Evolutionary conservation across 805 yeast genomes (phyloP).

Genomic region (Metschnikowia cerradonensis): DNA sequence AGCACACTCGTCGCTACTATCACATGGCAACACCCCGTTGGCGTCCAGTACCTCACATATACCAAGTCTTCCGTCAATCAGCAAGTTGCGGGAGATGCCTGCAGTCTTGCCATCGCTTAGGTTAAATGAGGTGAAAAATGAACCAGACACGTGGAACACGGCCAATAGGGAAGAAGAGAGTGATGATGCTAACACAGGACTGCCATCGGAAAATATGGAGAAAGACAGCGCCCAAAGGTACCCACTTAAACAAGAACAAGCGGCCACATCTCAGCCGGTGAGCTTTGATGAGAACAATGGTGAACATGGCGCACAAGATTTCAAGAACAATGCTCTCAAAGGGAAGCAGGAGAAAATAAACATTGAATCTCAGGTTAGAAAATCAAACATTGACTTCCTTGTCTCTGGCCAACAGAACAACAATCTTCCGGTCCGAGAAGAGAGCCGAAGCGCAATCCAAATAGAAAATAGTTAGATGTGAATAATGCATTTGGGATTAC

Average conservation of each 20-base stretch:
- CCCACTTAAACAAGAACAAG: neutral
- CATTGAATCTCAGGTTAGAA: neutral
- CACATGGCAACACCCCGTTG: neutral
- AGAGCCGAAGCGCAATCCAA: neutral
- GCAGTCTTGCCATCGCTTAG: neutral
- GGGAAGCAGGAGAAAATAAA: neutral
- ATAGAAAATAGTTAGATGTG: neutral
- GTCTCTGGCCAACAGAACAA: neutral
- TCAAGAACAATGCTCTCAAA: neutral
- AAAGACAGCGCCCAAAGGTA: neutral
- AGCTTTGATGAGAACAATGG: neutral
- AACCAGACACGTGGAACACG: neutral
- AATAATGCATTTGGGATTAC: neutral
- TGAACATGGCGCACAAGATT: neutral
- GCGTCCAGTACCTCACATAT: neutral
- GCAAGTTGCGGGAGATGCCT: neutral
- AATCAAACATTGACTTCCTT: constrained; percentile 4
- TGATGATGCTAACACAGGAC: neutral
- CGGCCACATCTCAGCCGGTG: neutral
- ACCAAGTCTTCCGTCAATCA: neutral
- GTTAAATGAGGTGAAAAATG: neutral
- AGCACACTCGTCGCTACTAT: constrained; percentile 6
- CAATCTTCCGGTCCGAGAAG: neutral
- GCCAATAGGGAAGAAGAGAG: neutral
- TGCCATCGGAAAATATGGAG: neutral